Evolutionary conservation across 371 early-diverging fungal genomes (phyloP).

Genomic region (Apophysomyces trapeziformis): DNA sequence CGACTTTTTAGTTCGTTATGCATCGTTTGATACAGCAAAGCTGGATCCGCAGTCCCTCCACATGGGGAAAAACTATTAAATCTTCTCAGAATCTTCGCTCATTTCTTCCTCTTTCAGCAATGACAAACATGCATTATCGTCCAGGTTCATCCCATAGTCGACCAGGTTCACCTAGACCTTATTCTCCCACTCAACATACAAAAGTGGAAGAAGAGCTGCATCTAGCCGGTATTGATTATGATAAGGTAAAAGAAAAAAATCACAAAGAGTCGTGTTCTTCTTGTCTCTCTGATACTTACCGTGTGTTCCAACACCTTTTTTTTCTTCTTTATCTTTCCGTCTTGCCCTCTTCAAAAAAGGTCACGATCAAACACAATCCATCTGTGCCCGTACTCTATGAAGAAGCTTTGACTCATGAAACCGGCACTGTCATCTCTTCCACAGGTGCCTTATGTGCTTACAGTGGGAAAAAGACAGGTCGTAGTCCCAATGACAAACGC

Average conservation of each 20-base stretch:
- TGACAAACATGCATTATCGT: constrained; percentile 13
- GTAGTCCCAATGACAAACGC: constrained; percentile 93
- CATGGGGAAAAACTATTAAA: constrained; percentile 7
- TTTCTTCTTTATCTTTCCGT: background rate
- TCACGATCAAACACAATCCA: constrained; percentile 68
- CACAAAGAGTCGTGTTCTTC: background rate
- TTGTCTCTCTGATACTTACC: background rate
- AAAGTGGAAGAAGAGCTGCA: constrained; percentile 59
- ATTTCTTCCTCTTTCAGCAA: constrained; percentile 5
- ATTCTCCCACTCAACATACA: constrained; percentile 39
- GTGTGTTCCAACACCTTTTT: background rate
- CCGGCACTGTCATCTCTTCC: constrained; percentile 87
- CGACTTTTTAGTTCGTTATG: background rate
- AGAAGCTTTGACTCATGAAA: constrained; percentile 88
- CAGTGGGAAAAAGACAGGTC: constrained; percentile 91
- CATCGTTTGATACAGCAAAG: background rate
- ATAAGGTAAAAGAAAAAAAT: constrained; percentile 32
- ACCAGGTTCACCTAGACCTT: constrained; percentile 47
- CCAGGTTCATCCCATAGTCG: constrained; percentile 29
- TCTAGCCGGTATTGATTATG: constrained; percentile 57
- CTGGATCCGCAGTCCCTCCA: constrained; percentile 7
- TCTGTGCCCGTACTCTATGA: constrained; percentile 90
- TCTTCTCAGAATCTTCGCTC: background rate
- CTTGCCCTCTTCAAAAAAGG: constrained; percentile 29
- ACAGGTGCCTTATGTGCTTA: constrained; percentile 90